These are phyloP conservation scores for Microbotryum saponariae DNA, from an alignment of 1,284 basidiomycete genomes.

Conservation along the genomic window DNA sequence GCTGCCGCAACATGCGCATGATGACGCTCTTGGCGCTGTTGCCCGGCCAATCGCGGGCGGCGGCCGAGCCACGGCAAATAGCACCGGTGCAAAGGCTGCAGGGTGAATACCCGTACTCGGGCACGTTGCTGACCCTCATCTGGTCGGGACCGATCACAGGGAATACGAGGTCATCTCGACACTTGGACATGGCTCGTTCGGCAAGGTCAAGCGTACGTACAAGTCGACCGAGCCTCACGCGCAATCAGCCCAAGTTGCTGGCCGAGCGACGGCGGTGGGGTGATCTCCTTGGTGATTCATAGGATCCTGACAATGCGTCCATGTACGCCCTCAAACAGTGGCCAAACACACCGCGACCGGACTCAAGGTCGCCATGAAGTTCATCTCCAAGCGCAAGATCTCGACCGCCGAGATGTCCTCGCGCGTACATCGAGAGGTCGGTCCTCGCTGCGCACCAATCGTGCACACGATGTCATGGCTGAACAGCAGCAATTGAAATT, in stretches of 20 bases:
- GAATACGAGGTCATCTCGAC: constrained; percentile 47
- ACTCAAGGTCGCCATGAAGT: constrained; percentile 95
- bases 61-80: too few relatives aligned
- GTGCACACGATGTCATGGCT: not conserved
- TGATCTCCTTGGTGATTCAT: not conserved
- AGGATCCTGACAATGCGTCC: not conserved
- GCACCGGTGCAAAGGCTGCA: too few relatives aligned
- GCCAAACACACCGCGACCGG: constrained; percentile 90
- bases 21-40: too few relatives aligned
- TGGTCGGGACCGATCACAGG: constrained; percentile 1
- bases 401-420: constrained; percentile 83
- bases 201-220: constrained; percentile 88
- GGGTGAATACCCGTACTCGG: too few relatives aligned
- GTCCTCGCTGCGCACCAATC: not conserved
- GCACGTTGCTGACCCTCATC: not conserved
- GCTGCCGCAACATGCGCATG: too few relatives aligned
- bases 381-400: constrained; percentile 90
- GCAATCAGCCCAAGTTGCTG: not conserved
- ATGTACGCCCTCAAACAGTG: constrained; percentile 50
- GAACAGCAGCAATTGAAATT: not conserved
- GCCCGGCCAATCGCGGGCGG: too few relatives aligned
- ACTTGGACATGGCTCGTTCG: constrained; percentile 72
- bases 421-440: constrained; percentile 72
- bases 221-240: too few relatives aligned
- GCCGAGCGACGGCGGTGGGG: not conserved